Evolutionary conservation across 176 grass and related monocot genomes (phyloP).

Genomic region (Oryza officinalis): DNA sequence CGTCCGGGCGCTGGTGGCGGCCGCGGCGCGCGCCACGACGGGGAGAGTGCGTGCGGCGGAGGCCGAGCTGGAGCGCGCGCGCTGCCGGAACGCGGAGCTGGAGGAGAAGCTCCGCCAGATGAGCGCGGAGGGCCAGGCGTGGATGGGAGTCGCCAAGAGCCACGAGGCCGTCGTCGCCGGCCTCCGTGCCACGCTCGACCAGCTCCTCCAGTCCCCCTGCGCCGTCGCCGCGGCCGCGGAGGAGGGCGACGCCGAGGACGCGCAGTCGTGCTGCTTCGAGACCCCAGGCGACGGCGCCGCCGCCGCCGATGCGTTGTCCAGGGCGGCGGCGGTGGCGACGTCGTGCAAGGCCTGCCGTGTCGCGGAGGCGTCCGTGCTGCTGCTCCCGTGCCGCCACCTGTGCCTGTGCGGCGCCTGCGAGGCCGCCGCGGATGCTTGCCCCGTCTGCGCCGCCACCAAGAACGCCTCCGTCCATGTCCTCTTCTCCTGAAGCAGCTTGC

Average conservation of each 20-base stretch:
- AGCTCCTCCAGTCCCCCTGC: constrained; percentile 19
- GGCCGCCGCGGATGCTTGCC: constrained; percentile 32
- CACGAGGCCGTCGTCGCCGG: constrained; percentile 46
- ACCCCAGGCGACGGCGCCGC: background rate
- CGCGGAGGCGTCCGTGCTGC: constrained; percentile 43
- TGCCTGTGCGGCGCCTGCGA: constrained; percentile 57
- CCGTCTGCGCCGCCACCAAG: constrained; percentile 45
- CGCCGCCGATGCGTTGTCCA: background rate
- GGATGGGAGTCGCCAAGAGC: constrained; percentile 50
- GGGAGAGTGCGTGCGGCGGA: constrained; percentile 29
- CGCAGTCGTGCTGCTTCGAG: constrained; percentile 45
- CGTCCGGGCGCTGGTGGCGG: constrained; percentile 19
- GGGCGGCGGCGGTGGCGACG: background rate
- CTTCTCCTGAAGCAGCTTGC: constrained; percentile 13
- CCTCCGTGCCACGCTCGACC: constrained; percentile 50
- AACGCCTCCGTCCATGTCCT: constrained; percentile 46
- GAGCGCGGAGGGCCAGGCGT: constrained; percentile 55
- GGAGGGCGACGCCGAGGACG: constrained; percentile 11
- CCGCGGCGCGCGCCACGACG: background rate
- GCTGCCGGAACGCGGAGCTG: constrained; percentile 50
- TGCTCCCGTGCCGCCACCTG: constrained; percentile 69
- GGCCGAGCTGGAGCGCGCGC: constrained; percentile 42
- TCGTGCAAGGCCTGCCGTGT: constrained; percentile 42
- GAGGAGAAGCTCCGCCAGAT: constrained; percentile 43
- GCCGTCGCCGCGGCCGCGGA: too few species aligned